Base-by-base conservation (phyloP, 179 eudicot species). In the Vitellaria paradoxa region DNA sequence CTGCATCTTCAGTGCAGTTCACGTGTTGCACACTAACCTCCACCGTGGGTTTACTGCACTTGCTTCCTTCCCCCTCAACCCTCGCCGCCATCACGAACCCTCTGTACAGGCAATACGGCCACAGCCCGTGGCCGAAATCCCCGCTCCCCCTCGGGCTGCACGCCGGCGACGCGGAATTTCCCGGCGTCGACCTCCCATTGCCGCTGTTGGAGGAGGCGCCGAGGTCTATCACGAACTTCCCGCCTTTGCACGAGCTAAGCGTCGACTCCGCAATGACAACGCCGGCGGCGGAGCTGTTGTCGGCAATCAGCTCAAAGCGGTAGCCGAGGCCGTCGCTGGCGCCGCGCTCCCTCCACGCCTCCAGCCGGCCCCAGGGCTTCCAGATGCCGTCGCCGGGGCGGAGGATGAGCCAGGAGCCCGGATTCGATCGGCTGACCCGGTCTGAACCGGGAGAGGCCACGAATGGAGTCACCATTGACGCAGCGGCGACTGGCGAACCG, bases 351-450 rank as follows among this genome's bases (percentile, higher is more conserved):
- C 98, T 85, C 98, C 98, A 93, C 3, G 98, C 98, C 79, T 93
- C 98, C 0, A 93, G 90, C 21, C 97, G 86, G 0, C 97, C 97
- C 97, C 97, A 93, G 2, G 98, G 96, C 80, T 89, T 91, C 97
- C 97, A 93, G 0, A 96, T 93, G 7, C 91, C 89, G 12, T 90
- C 89, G 7, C 93, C 85, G 0, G 97, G 97, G 3, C 91, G 89
- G 74, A 93, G 93, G 47, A 93, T 92, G 40, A 93, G 91, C 98
- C 98, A 93, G 0, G 89, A 86, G 9, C 98, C 98, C 0, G 98
- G 97, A 83, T 93, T 93, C 0, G 98, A 93, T 59, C 92, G 82
- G 84, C 98, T 90, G 42, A 93, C 98, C 11, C 93, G 78, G 75
- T 93, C 95, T 7, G 95, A 86, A 12, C 92, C 93, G 5, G 92